Conservation (phyloP, 2,329 filamentous ascomycete species). For the Colletotrichum graminicola region DNA sequence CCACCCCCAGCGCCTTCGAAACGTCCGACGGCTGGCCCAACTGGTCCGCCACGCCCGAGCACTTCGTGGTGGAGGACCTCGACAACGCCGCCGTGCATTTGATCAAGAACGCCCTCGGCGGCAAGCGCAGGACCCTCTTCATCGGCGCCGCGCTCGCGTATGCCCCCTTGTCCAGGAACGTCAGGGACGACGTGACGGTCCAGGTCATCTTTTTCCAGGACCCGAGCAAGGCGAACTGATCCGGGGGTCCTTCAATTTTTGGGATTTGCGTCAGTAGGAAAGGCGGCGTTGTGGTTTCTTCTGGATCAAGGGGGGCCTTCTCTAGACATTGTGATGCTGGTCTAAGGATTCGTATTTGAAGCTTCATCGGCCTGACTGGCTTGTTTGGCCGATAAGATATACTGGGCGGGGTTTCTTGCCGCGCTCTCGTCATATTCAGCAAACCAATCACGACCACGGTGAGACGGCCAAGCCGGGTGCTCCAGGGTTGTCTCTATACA, state of each 20-base stretch:
- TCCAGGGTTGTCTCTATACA: neutral
- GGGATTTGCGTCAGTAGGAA: neutral
- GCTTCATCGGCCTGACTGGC: neutral
- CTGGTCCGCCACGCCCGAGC: conserved; percentile 53
- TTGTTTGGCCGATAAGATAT: fast-evolving
- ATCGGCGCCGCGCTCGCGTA: conserved; percentile 77
- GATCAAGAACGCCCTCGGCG: conserved; percentile 83
- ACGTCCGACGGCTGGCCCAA: conserved; percentile 44
- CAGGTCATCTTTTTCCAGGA: conserved; percentile 77
- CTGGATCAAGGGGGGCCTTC: no score
- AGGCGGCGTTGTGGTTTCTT: neutral
- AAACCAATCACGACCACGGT: neutral
- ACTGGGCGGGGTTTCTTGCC: neutral
- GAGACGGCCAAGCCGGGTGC: neutral
- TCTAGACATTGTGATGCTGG: neutral
- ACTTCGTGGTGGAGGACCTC: conserved; percentile 79
- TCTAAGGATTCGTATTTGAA: neutral
- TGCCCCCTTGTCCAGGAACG: conserved; percentile 73
- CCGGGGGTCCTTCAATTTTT: no score
- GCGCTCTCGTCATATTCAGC: neutral
- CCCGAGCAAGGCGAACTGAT: conserved; percentile 21
- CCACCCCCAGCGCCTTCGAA: conserved; percentile 25
- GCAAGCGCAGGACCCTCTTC: conserved; percentile 79
- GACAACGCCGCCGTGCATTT: conserved; percentile 83
- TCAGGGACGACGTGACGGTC: conserved; percentile 83